Conservation (phyloP, 2,329 filamentous ascomycete species). For the Arthrinium phaeospermum region DNA sequence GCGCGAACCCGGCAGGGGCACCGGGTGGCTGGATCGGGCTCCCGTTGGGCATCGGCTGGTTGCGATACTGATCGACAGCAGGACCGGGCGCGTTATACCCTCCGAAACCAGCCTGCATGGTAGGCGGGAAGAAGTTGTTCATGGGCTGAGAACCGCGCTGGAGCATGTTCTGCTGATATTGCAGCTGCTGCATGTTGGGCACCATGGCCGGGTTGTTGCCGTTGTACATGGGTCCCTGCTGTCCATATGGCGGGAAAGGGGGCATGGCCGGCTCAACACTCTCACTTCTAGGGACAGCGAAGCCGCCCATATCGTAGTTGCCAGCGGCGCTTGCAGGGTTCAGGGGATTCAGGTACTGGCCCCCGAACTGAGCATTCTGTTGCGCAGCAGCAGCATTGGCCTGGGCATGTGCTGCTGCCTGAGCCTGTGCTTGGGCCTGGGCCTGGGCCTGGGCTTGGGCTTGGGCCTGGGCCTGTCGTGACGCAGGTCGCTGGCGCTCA, state of each 20-base stretch:
- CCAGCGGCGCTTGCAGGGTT: conserved; percentile 46
- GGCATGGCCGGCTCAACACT: conserved; percentile 56
- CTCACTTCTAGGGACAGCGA: conserved; percentile 58
- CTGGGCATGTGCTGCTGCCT: conserved; percentile 27
- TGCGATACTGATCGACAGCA: conserved; percentile 62
- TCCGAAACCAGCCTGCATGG: conserved; percentile 55
- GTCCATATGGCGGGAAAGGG: conserved; percentile 56
- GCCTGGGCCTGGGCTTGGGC: conserved; percentile 38
- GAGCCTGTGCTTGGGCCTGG: conserved; percentile 32
- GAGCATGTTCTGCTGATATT: conserved; percentile 66
- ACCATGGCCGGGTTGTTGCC: conserved; percentile 51
- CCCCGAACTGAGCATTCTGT: conserved; percentile 47
- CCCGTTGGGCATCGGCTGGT: conserved; percentile 55
- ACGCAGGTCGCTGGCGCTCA: conserved; percentile 61
- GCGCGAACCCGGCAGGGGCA: conserved; percentile 38
- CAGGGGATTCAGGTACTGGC: conserved; percentile 60
- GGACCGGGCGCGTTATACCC: conserved; percentile 56
- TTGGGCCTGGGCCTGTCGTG: conserved; percentile 56
- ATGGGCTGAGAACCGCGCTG: conserved; percentile 58
- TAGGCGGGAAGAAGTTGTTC: conserved; percentile 61
- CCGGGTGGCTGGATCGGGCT: conserved; percentile 55
- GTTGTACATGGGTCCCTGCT: conserved; percentile 59
- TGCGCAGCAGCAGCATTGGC: conserved; percentile 39
- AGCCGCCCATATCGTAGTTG: conserved; percentile 58
- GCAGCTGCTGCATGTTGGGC: conserved; percentile 59